Evolutionary conservation across 306 rosid genomes (phyloP).

Genomic region (Fragaria nilgerrensis): DNA sequence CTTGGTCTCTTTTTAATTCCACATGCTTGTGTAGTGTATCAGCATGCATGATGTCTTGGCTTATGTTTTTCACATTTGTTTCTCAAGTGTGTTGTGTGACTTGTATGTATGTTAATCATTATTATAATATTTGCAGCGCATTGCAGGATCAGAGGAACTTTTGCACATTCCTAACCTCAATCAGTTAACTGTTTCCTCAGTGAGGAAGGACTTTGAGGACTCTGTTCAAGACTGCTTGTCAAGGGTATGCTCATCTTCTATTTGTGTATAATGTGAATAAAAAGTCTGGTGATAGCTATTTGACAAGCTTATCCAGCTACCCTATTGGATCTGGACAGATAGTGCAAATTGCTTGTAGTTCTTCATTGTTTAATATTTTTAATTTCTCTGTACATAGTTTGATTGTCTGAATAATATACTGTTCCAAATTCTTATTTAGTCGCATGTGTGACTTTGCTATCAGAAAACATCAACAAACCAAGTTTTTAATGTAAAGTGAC

Average conservation of each 20-base stretch:
- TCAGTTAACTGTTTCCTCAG: constrained; percentile 32
- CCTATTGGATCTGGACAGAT: background rate
- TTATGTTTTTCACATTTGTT: background rate
- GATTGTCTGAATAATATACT: background rate
- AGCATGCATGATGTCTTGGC: background rate
- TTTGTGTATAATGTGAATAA: background rate
- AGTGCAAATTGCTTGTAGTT: background rate
- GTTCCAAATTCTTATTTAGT: background rate
- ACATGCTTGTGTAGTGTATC: background rate
- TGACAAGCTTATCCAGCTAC: background rate
- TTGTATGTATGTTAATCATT: background rate
- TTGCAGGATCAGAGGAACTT: constrained; percentile 83
- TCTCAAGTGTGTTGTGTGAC: background rate
- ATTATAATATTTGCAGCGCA: constrained; percentile 41
- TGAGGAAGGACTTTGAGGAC: constrained; percentile 51
- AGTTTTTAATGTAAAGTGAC: background rate
- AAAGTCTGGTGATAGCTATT: background rate
- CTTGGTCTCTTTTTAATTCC: constrained; percentile 2
- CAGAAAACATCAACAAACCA: background rate
- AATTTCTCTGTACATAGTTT: background rate
- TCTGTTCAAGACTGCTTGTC: constrained; percentile 53
- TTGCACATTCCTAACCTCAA: constrained; percentile 39
- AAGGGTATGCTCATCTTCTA: constrained; percentile 34
- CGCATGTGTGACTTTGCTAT: background rate
- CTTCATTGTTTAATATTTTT: background rate